phyloP scores from a whole-genome alignment of 169 alveolate genomes.

The Eimeria falciformis region DNA sequence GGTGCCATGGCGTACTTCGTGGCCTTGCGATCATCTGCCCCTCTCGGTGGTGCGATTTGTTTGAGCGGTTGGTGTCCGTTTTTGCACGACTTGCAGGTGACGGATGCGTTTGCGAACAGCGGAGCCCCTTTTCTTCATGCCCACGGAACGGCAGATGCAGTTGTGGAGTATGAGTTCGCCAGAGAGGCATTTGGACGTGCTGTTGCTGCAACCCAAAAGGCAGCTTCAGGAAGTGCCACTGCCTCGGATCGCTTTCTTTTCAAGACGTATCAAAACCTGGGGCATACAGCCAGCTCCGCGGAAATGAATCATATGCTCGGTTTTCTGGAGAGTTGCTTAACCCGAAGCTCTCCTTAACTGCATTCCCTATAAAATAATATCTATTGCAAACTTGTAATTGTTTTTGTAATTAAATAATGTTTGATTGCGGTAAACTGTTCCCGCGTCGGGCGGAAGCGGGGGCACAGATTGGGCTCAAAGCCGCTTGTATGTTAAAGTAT shows the following conservation, averaged over 20 bases:
- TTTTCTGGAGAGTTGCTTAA: neutral
- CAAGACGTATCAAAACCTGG: neutral
- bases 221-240: neutral
- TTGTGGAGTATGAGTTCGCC: neutral
- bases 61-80: slow-evolving; percentile 71
- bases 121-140: neutral
- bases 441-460: too few species aligned
- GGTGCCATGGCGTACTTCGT: slow-evolving; percentile 68
- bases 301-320: neutral
- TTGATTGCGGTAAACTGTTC: too few species aligned
- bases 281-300: neutral
- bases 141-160: slow-evolving; percentile 10
- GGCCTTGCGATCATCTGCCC: neutral
- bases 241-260: neutral
- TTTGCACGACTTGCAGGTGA: neutral
- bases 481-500: too few species aligned
- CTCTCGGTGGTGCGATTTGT: slow-evolving; percentile 25
- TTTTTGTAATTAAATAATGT: too few species aligned
- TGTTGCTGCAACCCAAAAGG: neutral
- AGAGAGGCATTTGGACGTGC: neutral
- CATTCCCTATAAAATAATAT: too few species aligned
- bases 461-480: too few species aligned
- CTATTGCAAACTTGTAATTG: too few species aligned
- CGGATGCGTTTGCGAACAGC: neutral
- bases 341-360: neutral